phyloP scores from a whole-genome alignment of 2,329 filamentous ascomycete genomes.

The Beauveria australis region DNA sequence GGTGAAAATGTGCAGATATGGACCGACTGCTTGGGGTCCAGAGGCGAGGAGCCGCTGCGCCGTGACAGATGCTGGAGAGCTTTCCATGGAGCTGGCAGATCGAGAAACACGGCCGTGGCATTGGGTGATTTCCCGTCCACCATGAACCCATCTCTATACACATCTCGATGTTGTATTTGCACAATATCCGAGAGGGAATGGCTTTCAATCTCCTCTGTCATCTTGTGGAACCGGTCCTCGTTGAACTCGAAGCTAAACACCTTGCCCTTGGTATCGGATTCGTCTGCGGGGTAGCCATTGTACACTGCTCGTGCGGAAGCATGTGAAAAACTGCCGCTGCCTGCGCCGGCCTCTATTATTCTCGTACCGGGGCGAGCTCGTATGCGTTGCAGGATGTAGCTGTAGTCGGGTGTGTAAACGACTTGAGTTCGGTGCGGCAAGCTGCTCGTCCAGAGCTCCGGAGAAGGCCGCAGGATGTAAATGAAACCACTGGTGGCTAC shows the following conservation, averaged over 20 bases:
- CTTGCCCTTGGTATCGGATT: conserved; percentile 46
- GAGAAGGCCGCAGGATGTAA: conserved; percentile 70
- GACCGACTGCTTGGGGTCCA: conserved; percentile 64
- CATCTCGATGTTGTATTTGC: conserved; percentile 68
- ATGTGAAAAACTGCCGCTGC: conserved; percentile 78
- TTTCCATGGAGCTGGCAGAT: conserved; percentile 74
- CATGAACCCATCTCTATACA: conserved; percentile 67
- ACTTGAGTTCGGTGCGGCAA: conserved; percentile 78
- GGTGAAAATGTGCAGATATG: conserved; percentile 93
- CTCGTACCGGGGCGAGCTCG: conserved; percentile 63
- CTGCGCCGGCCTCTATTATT: conserved; percentile 73
- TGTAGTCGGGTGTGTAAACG: conserved; percentile 81
- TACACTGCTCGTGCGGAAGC: conserved; percentile 69
- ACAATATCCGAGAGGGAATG: conserved; percentile 61
- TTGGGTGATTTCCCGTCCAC: conserved; percentile 50
- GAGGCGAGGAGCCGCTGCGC: conserved; percentile 45
- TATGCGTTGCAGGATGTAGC: conserved; percentile 71
- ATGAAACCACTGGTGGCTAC: conserved; percentile 62
- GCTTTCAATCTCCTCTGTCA: conserved; percentile 59
- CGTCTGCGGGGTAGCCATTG: conserved; percentile 53
- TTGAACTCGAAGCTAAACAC: conserved; percentile 83
- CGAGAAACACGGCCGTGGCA: conserved; percentile 68
- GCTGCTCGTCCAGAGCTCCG: conserved; percentile 74
- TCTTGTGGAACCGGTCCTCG: conserved; percentile 59
- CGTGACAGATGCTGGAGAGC: conserved; percentile 69